A percentile compares a stretch with the other conserved stretches of the same genome.
Conservation (phyloP, 257 asterid genomes). For the Primulina eburnea region DNA sequence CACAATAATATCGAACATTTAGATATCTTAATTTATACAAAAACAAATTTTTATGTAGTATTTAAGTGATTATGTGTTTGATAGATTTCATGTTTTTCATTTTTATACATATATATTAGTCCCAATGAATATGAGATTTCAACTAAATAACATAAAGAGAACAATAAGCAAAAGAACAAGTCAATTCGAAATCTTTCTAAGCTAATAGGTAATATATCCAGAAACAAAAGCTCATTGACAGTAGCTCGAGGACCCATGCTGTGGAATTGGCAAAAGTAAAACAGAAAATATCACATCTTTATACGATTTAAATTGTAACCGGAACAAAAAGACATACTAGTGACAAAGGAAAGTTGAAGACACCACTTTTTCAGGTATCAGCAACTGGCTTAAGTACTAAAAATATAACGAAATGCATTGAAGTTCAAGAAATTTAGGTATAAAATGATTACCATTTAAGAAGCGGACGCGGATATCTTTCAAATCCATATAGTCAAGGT, state of each 20-base stretch:
- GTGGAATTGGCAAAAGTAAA: not conserved
- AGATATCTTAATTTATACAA: not conserved
- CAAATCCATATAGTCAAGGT: conserved; percentile 55
- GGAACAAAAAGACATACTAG: not conserved
- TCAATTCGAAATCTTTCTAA: too few species aligned
- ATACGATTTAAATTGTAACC: not conserved
- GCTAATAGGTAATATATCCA: not conserved
- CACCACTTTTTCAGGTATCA: conserved; percentile 5
- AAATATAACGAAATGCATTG: conserved; percentile 11
- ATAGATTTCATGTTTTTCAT: too few species aligned
- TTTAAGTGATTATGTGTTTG: too few species aligned
- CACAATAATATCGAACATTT: conserved; percentile 20
- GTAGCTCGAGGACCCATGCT: not conserved
- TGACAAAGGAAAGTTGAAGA: conserved; percentile 4
- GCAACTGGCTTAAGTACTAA: not conserved
- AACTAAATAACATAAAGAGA: not conserved
- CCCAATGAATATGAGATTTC: not conserved
- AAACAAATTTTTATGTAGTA: too few species aligned
- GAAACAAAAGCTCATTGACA: not conserved
- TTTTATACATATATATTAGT: too few species aligned
- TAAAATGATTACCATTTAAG: conserved; percentile 63
- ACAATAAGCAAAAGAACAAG: not conserved
- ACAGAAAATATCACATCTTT: conserved; percentile 10
- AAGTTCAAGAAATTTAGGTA: conserved; percentile 23
- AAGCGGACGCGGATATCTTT: conserved; percentile 80